Evolutionary conservation across 768 basidiomycete species (phyloP).

Genomic region (Panaeolus cyanescens): DNA sequence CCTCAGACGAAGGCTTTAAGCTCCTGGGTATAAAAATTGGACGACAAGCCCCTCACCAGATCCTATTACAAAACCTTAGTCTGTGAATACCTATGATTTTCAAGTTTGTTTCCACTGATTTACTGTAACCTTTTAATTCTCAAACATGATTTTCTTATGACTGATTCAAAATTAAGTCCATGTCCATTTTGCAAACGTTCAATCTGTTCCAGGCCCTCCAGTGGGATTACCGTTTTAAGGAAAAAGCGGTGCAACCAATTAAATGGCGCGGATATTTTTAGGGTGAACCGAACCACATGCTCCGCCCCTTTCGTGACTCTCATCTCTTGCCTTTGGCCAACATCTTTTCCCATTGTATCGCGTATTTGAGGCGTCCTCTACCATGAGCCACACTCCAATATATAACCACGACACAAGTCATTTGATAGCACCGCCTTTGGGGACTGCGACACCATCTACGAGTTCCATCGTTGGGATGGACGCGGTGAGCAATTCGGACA

Average conservation of each 20-base stretch:
- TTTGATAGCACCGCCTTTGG: constrained; percentile 2
- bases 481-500: constrained; percentile 1
- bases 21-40: no score
- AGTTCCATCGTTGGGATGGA: constrained; percentile 8
- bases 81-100: background rate
- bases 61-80: no score
- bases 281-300: background rate
- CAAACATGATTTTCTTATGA: no score
- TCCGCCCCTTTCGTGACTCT: background rate
- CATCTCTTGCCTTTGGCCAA: background rate
- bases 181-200: background rate
- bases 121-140: background rate
- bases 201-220: background rate
- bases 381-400: constrained; percentile 14
- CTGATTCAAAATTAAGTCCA: no score
- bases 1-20: no score
- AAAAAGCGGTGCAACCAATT: constrained; percentile 2
- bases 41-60: no score
- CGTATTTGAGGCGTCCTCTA: background rate
- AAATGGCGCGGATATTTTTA: background rate
- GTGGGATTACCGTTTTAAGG: background rate
- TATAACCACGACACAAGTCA: constrained; percentile 1
- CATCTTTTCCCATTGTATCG: background rate
- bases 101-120: background rate
- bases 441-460: constrained; percentile 2